Evolutionary conservation across 169 alveolate genomes (phyloP).

Genomic region (Cryptosporidium sp.): DNA sequence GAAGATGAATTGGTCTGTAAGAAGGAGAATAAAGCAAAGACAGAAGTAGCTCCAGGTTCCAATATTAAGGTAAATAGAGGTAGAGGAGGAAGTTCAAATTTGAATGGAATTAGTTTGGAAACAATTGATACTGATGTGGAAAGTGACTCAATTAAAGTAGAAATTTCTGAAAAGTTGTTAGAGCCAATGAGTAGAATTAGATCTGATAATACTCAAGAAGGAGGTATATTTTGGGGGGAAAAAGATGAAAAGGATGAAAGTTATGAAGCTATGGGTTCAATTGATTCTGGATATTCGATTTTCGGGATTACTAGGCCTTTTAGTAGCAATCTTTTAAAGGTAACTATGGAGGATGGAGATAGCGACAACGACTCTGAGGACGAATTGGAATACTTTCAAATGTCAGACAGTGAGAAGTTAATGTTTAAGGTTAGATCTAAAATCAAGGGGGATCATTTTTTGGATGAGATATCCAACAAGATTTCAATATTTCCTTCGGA

Average conservation of each 20-base stretch:
- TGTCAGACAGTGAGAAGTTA: slow-evolving; percentile 32
- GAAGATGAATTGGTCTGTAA: not conserved
- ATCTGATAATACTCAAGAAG: not conserved
- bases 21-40: not conserved
- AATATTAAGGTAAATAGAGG: not conserved
- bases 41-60: not conserved
- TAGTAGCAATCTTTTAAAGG: not conserved
- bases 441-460: not conserved
- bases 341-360: slow-evolving; percentile 49
- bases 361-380: slow-evolving; percentile 52
- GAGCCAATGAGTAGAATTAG: not conserved
- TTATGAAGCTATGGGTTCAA: not conserved
- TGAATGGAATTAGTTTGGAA: not conserved
- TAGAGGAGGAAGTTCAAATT: not conserved
- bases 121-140: not conserved
- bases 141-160: not conserved
- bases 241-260: not conserved
- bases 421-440: slow-evolving; percentile 5
- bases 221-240: slow-evolving; percentile 4
- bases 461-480: slow-evolving; percentile 2
- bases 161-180: not conserved
- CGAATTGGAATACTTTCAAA: slow-evolving; percentile 26
- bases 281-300: not conserved
- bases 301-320: not conserved
- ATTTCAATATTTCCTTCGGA: not conserved